Base-by-base conservation (phyloP, 2,329 filamentous ascomycete genomes). In the Colletotrichum trifolii region DNA sequence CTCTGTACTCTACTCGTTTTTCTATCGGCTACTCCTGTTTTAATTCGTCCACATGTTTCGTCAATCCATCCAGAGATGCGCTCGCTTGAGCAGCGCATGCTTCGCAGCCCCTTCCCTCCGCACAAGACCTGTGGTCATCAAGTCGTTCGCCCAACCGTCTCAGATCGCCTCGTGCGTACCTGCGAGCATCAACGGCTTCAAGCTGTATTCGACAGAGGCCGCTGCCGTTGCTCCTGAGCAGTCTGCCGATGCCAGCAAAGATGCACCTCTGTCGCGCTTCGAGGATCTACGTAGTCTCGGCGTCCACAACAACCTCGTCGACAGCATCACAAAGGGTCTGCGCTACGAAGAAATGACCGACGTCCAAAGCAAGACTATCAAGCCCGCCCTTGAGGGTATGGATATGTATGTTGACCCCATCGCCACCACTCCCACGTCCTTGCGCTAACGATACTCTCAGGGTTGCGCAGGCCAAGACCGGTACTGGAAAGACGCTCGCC, bases 401-500 rank as follows among this genome's bases (percentile, higher is more conserved):
- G 95, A 97, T 77, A 84, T 97, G 92, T 95, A 85, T 80, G 60
- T 12, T 10, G 11, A 10, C 43, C n/a, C 48, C 8, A 71, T 52
- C n/a, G 6, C 36, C 17, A 17, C 4, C n/a, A 54, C n/a, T n/a
- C 33, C 47, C 15, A 55, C 34, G 13, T 25, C 42, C 59, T 15
- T 11, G 8, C 47, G 67, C 68, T 72, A 73, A 76, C 55, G 40
- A 48, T 25, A 11, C 67, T 54, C 54, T 66, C 73, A 93, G 91
- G 71, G 85, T 98, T 70, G 96, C 95, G 50, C 96, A 98, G 81
- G 96, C 96, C 65, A 97, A 93, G 80, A 99, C 96, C 8, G 96
- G 96, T 75, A 98, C 96, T 4, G 96, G 96, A 75, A 99, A 99
- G 81, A 99, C 96, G 0, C 81, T 98, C 62, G 96, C 93, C 40